A percentile compares a stretch with the other conserved stretches of the same genome.
These are phyloP conservation scores for Aspergillus uvarum DNA, from an alignment of 2,329 filamentous ascomycete species.

Conservation along the genomic window DNA sequence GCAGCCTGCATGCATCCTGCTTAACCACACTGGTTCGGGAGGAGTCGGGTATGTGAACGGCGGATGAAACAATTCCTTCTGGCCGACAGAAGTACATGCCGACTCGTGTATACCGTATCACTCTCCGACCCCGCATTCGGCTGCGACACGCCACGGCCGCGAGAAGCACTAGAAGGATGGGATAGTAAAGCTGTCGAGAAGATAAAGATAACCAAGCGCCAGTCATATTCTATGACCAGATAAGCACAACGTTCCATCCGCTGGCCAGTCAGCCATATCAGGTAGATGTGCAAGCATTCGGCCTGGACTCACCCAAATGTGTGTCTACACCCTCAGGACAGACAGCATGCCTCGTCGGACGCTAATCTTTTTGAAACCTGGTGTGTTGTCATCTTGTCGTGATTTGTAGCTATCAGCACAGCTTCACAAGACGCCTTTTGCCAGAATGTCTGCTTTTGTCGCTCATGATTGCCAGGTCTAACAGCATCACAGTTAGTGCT, in stretches of 20 bases:
- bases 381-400: no score
- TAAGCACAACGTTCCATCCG: background rate
- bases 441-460: no score
- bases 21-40: background rate
- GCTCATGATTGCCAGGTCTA: background rate
- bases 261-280: conserved; percentile 1
- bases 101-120: background rate
- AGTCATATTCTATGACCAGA: background rate
- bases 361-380: no score
- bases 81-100: background rate
- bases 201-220: background rate
- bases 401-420: no score
- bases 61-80: background rate
- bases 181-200: background rate
- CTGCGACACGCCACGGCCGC: background rate
- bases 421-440: no score
- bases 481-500: background rate
- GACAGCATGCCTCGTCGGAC: no score
- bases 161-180: background rate
- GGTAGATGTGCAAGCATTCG: background rate
- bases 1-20: background rate
- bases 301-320: background rate
- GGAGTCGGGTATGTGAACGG: background rate
- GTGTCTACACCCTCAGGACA: no score
- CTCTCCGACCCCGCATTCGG: background rate